Evolutionary conservation across 208 protist species (phyloP), one percentile per base, ranked within the genome.

Genomic region (Trypanosoma boissoni): DNA sequence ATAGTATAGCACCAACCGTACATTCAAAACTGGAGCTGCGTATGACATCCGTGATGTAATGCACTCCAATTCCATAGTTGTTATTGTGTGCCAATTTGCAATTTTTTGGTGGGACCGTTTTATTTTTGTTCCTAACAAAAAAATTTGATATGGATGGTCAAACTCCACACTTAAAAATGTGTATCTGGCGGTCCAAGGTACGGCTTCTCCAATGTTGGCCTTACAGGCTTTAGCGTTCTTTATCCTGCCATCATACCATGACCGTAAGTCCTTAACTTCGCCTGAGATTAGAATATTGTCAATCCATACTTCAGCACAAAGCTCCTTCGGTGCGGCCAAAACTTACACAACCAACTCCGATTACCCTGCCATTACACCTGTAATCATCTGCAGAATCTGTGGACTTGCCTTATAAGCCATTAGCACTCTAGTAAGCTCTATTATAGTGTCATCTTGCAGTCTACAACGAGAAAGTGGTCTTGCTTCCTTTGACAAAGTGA

Each of bases 201-300:
- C n/a, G 3, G 14, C 18, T 1, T 48, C 42, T 1, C 42, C 42
- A 23, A 48, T 48, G 27, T n/a, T 48, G 42, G 42, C 42, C 1
- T n/a, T 2, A 23, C 42, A 48, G 1, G 21, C 42, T 1, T 23
- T 23, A 2, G 42, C 42, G 1, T n/a, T 2, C 9, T 1, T n/a
- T 24, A 3, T 24, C 2, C 21, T 7, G 1, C 14, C 10, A 1
- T 48, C 2, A 9, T 48, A n/a, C 42, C 42, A 48, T 6, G 4
- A 2, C 1, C 12, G 5, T 9, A 73, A 46, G 20, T 36, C 32
- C 7, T 29, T 1, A 18, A 27, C 34, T n/a, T 54, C 7, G 26
- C 67, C 60, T 16, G 60, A 56, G 59, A 68, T 54, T 34, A 61
- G 58, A 0, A 74, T 74, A 31, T 68, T 68, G 34, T 74, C 67